Evolutionary conservation across 768 basidiomycete species (phyloP).

Genomic region (Strobilomyces dryophilus): DNA sequence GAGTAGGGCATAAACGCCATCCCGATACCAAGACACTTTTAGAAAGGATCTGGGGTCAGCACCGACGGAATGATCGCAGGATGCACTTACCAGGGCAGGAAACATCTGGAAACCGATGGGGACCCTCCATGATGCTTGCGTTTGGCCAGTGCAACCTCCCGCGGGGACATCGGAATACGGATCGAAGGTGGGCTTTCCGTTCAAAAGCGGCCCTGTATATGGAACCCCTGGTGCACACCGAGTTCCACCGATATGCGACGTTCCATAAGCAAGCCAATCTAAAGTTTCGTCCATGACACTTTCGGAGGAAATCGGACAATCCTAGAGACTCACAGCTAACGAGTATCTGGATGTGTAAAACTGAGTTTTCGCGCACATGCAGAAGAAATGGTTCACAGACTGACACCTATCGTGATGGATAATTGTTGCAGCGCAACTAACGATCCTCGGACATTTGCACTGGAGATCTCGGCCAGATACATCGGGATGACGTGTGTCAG

Average conservation of each 20-base stretch:
- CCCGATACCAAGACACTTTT: slow-evolving; percentile 28
- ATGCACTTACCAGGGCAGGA: slow-evolving; percentile 33
- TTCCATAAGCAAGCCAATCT: slow-evolving; percentile 33
- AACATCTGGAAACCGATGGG: slow-evolving; percentile 36
- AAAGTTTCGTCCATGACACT: background rate
- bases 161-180: slow-evolving; percentile 27
- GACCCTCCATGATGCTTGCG: slow-evolving; percentile 32
- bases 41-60: background rate
- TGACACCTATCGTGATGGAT: slow-evolving; percentile 32
- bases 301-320: background rate
- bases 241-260: slow-evolving; percentile 33
- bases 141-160: slow-evolving; percentile 30
- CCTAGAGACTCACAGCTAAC: slow-evolving; percentile 26
- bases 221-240: slow-evolving; percentile 26
- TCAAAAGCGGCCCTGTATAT: slow-evolving; percentile 29
- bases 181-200: slow-evolving; percentile 29
- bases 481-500: slow-evolving; percentile 28
- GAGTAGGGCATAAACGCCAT: slow-evolving; percentile 38
- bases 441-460: slow-evolving; percentile 35
- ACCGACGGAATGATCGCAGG: background rate
- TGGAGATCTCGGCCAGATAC: slow-evolving; percentile 38
- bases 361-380: background rate
- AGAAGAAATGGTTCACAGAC: slow-evolving; percentile 3
- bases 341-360: slow-evolving; percentile 18
- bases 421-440: slow-evolving; percentile 35